Evolutionary conservation across 2,329 filamentous ascomycete species (phyloP).

Genomic region (Falciphora oryzae): DNA sequence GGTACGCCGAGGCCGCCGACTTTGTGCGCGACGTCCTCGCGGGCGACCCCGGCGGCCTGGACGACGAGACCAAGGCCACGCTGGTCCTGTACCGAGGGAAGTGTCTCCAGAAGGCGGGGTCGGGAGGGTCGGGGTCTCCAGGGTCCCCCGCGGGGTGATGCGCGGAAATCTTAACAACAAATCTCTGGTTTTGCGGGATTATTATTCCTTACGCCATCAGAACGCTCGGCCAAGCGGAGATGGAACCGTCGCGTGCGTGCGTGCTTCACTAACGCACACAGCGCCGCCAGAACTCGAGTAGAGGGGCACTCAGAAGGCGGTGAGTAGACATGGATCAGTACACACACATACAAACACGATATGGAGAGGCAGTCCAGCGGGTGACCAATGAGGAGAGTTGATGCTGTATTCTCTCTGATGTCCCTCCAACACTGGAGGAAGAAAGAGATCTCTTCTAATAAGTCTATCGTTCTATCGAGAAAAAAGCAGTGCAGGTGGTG

Average conservation of each 20-base stretch:
- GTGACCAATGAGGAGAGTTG: background rate
- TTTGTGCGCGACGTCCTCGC: conserved; percentile 33
- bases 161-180: background rate
- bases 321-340: background rate
- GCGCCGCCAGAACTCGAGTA: no score
- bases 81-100: conserved; percentile 37
- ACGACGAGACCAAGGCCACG: conserved; percentile 35
- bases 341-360: no score
- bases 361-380: background rate
- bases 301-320: no score
- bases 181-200: background rate
- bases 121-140: background rate
- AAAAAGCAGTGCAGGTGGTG: background rate
- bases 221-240: background rate
- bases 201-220: no score
- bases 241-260: background rate
- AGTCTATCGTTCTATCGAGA: background rate
- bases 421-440: background rate
- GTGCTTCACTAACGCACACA: no score
- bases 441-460: background rate
- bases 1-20: conserved; percentile 38
- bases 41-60: conserved; percentile 28
- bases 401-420: background rate
- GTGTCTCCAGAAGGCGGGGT: conserved; percentile 28
- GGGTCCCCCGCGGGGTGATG: background rate